Conservation (phyloP, 83 land plant genomes). For the Larix sibirica region DNA sequence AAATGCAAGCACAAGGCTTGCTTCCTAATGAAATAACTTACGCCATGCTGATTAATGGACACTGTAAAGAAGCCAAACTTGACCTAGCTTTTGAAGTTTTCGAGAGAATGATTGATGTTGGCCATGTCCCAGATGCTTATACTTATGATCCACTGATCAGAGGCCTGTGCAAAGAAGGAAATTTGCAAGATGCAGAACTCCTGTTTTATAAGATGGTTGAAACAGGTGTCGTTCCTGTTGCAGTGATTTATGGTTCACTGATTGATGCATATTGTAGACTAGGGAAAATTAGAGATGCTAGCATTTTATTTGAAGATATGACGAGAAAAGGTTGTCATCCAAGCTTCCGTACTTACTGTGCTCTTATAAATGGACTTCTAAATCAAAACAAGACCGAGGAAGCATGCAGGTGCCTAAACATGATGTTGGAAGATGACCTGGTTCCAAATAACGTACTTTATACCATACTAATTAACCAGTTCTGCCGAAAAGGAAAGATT, state of each 20-base stretch:
- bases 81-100: slow-evolving; percentile 19
- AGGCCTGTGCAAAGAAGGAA: slow-evolving; percentile 20
- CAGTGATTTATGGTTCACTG: slow-evolving; percentile 30
- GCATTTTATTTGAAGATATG: slow-evolving; percentile 41
- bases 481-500: slow-evolving; percentile 34
- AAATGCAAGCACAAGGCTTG: slow-evolving; percentile 21
- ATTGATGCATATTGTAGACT: slow-evolving; percentile 29
- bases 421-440: slow-evolving; percentile 57
- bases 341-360: slow-evolving; percentile 64
- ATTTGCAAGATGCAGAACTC: slow-evolving; percentile 23
- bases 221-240: slow-evolving; percentile 34
- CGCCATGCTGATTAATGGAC: slow-evolving; percentile 21
- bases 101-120: slow-evolving; percentile 26
- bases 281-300: slow-evolving; percentile 26
- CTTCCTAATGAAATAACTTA: slow-evolving; percentile 24
- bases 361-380: slow-evolving; percentile 72
- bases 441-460: slow-evolving; percentile 66
- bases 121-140: slow-evolving; percentile 34
- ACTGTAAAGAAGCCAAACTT: slow-evolving; percentile 30
- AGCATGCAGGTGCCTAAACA: slow-evolving; percentile 40
- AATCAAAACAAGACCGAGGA: slow-evolving; percentile 49
- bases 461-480: slow-evolving; percentile 60
- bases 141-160: slow-evolving; percentile 37
- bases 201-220: slow-evolving; percentile 32
- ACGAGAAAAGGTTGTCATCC: slow-evolving; percentile 34